Base-by-base conservation (phyloP, 371 early-diverging fungal genomes). In the Phascolomyces articulosus region DNA sequence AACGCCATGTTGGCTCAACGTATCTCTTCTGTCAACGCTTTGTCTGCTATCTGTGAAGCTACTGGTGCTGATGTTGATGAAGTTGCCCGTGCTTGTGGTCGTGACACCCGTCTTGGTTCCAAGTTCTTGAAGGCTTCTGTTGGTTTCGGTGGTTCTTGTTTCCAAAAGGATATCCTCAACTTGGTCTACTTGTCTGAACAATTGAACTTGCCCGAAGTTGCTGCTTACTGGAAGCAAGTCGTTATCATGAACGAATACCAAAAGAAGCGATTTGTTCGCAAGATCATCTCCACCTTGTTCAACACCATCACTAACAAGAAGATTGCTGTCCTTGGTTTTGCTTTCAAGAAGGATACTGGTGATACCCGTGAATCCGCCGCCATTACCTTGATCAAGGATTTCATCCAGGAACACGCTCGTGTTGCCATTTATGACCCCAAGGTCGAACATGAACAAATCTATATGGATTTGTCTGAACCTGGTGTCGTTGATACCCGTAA, bases 1-100 rank as follows among this genome's bases (percentile, higher is more conserved):
- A 97, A 97, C 82, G 98, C 98, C 38, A 82, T 97, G 70, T 86
- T 97, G 60, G 98, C 98, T 11, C 98, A 97, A 83, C 93, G 98
- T 78, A 93, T 97, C 71, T 95, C 96, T 24, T 91, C 91, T 69
- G 89, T 97, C 82, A 97, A 97, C 79, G 90, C 98, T 10, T 82
- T 97, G 18, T 90, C 90, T 48, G 96, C 96, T 47, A 86, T 96
- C 27, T 97, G 98, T 81, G 98, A 97, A 77, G 93, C 93, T 31
- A 93, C 94, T n/a, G 96, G 95, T 64, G 96, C 96, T 40, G 92
- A 94, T 85, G 91, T 97, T n/a, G 91, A 94, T 69, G 95, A 96
- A 76, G 96, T 97, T 20, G 90, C 96, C 23, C 93, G 90, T 76
- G 98, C 95, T 21, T 91, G 92, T 74, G 96, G 96, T 69, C 77